phyloP scores from a whole-genome alignment of 208 protist genomes.

The Acanthamoeba culbertsoni region DNA sequence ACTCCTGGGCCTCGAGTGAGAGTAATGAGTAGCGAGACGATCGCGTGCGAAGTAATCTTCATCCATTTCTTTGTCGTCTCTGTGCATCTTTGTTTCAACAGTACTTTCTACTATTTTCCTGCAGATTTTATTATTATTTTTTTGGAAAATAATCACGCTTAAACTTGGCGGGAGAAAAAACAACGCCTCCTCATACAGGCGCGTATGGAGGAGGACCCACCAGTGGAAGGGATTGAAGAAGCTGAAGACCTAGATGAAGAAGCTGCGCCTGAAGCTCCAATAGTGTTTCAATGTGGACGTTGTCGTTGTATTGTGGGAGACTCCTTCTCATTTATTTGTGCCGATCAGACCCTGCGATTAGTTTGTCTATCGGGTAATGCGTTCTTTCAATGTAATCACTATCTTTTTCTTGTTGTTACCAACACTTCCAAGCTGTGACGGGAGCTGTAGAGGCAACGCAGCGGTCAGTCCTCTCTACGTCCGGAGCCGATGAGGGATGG shows the following conservation, averaged over 20 bases:
- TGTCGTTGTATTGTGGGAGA: neutral
- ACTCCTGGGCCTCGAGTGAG: neutral
- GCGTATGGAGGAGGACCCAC: conserved; percentile 59
- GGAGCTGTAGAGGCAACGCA: neutral
- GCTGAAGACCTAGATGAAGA: neutral
- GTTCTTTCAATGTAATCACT: neutral
- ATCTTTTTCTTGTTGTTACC: neutral
- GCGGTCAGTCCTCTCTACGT: neutral
- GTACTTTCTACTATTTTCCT: too few species aligned
- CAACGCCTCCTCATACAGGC: too few species aligned
- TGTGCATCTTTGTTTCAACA: too few species aligned
- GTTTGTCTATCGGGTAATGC: neutral
- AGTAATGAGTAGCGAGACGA: neutral
- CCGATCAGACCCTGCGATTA: neutral
- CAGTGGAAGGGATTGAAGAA: neutral
- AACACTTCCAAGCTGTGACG: neutral
- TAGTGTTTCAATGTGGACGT: neutral
- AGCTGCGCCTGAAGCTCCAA: neutral
- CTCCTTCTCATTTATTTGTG: neutral
- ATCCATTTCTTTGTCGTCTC: neutral
- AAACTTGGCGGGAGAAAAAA: too few species aligned
- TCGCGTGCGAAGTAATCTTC: neutral
- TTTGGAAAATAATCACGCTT: too few species aligned
- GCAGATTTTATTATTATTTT: too few species aligned
- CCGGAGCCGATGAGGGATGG: neutral